Percentiles rank a stretch among this genome's conserved stretches.
Evolutionary conservation across 176 grass and related monocot species (phyloP).

Genomic region (Oryza glaberrima): DNA sequence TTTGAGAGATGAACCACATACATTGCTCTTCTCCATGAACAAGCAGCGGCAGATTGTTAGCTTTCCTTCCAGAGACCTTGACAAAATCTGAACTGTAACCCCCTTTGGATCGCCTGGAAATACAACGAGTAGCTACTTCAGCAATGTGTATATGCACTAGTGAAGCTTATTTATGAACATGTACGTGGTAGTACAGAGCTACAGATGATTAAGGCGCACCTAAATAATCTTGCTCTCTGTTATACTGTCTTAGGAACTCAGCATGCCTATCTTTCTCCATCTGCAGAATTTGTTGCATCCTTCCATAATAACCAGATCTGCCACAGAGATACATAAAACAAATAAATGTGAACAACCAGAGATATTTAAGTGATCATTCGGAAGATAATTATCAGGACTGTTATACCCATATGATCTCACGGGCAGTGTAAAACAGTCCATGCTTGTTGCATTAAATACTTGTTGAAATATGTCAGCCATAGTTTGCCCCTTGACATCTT

Average conservation of each 20-base stretch:
- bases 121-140: slow-evolving; percentile 16
- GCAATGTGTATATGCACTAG: not conserved
- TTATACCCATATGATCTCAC: slow-evolving; percentile 57
- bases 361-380: slow-evolving; percentile 19
- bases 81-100: slow-evolving; percentile 74
- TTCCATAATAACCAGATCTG: slow-evolving; percentile 75
- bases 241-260: slow-evolving; percentile 65
- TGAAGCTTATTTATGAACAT: slow-evolving; percentile 21
- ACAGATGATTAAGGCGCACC: slow-evolving; percentile 37
- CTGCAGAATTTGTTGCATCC: slow-evolving; percentile 79
- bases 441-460: slow-evolving; percentile 54
- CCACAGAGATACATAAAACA: slow-evolving; percentile 17
- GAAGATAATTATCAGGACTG: slow-evolving; percentile 24
- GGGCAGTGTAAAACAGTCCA: slow-evolving; percentile 35
- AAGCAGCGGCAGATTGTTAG: slow-evolving; percentile 78
- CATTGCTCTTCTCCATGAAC: slow-evolving; percentile 58
- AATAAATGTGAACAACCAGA: slow-evolving; percentile 31
- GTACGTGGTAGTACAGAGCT: slow-evolving; percentile 18
- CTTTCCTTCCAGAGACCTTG: slow-evolving; percentile 87
- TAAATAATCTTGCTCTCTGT: slow-evolving; percentile 44
- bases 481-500: slow-evolving; percentile 65
- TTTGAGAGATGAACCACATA: slow-evolving; percentile 32
- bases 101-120: slow-evolving; percentile 62
- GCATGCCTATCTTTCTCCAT: slow-evolving; percentile 75
- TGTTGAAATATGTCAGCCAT: slow-evolving; percentile 92